Base-by-base conservation (phyloP, 345 rosid genomes). In the Camelina neglecta region DNA sequence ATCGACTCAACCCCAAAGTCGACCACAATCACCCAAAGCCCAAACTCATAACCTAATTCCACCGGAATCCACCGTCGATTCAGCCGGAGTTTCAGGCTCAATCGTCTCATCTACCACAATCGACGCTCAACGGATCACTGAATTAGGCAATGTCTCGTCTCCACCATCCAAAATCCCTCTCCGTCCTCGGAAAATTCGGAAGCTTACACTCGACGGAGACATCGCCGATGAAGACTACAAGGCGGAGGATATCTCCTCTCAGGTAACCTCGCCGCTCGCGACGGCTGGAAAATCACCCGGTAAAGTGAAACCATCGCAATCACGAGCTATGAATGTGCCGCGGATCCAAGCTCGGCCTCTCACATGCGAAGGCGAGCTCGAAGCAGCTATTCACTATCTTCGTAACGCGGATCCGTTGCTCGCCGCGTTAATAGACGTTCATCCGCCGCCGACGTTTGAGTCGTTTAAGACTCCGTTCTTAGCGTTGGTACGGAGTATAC, bases 171-270 rank as follows among this genome's bases (percentile, higher is more conserved):
- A 93, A 86, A 91, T 91, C 70, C 98, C 98, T 49, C 78, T 86
- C 16, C 98, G 96, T 41, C 98, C 97, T 50, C 86, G 93, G 1
- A 88, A 91, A 82, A 81, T 88, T 80, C 90, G 94, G 38, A 93
- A 93, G 68, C 81, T 93, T 49, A 83, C 90, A 11, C 87, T 85
- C 16, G 89, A 87, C 16, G 73, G 53, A 21, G 70, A 75, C n/a
- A 58, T 74, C 38, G 54, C 36, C 12, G 75, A 38, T 11, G 69
- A 79, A 45, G 53, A 81, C 31, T 53, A 62, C 6, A 56, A 71
- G 20, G 24, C 61, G 15, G 83, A 80, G 47, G 67, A 61, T 42
- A 26, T 20, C 6, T 10, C 71, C 16, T 50, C 80, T 11, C 79
- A 75, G 60, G 45, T 80, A 18, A 23, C 70, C 11, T 55, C 80